Evolutionary conservation across 176 grass and related monocot species (phyloP).

Genomic region (Chloris gayana): DNA sequence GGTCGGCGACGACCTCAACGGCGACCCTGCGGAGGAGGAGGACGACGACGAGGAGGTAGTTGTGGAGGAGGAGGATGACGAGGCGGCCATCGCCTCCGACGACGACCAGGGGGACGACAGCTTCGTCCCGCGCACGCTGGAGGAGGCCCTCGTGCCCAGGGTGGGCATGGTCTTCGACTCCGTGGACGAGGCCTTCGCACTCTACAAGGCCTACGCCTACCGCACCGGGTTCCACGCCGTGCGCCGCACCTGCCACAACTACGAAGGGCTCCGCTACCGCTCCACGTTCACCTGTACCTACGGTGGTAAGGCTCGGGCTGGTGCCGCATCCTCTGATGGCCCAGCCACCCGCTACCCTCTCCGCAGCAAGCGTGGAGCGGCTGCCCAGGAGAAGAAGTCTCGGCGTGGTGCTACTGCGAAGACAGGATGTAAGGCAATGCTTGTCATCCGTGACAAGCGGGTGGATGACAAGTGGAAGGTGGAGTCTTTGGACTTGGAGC

Average conservation of each 20-base stretch:
- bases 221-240: slow-evolving; percentile 67
- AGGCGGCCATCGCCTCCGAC: slow-evolving; percentile 47
- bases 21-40: slow-evolving; percentile 41
- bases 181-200: slow-evolving; percentile 77
- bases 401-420: slow-evolving; percentile 48
- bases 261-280: slow-evolving; percentile 75
- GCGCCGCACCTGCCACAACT: slow-evolving; percentile 79
- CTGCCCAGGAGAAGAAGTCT: slow-evolving; percentile 38
- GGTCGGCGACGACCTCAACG: slow-evolving; percentile 52
- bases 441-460: slow-evolving; percentile 65
- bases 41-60: slow-evolving; percentile 34
- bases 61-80: slow-evolving; percentile 37
- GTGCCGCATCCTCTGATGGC: background rate
- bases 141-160: slow-evolving; percentile 57
- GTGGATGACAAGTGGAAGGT: slow-evolving; percentile 70
- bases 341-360: slow-evolving; percentile 36
- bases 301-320: slow-evolving; percentile 55
- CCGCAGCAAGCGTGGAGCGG: slow-evolving; percentile 42
- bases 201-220: slow-evolving; percentile 81
- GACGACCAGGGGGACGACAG: slow-evolving; percentile 23
- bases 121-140: slow-evolving; percentile 52
- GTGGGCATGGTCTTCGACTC: slow-evolving; percentile 68
- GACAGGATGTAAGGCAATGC: slow-evolving; percentile 71
- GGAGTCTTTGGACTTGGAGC: slow-evolving; percentile 70
- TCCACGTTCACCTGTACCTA: slow-evolving; percentile 79